Base-by-base conservation (phyloP, 441 rosid genomes). In the Adansonia grandidieri region DNA sequence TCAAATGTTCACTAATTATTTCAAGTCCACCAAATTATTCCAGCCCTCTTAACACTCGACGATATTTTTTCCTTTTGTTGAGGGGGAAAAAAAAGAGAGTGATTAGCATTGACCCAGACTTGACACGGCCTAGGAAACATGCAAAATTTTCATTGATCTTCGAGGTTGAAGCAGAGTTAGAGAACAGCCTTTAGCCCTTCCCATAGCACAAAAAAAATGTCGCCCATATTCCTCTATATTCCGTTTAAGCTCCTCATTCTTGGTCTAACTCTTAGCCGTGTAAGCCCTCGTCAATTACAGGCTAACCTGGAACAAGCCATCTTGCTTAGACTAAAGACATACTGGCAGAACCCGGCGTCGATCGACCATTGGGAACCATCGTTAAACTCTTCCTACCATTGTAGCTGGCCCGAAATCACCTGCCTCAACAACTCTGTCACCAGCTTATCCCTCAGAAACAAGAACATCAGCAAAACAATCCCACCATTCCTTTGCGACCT, bases 401-500 rank as follows among this genome's bases (percentile, higher is more conserved):
- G 94, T 81, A 37, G 58, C 32, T 92, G 96, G 96, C 91, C 90
- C 1, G 91, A 80, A 47, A 71, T 92, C 76, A 32, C 6, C 22
- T 92, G 96, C 83, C 9, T 73, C 13, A 17, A 77, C 42, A 58
- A 73, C 62, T 88, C 83, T 1, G 65, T 92, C 80, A 80, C 86
- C 2, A 24, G 5, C 47, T 37, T 76, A 32, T 48, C 1, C 6
- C 1, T 1, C 32, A 28, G 32, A 28, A 28, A 73, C 40, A 69
- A 17, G 50, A 50, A 2, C 67, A 75, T 80, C 71, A 42, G 3
- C 7, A 58, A 2, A 2, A 37, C 89, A 0, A 79, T 89, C 75
- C 96, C 96, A 0, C 47, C 86, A 0, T 80, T 89, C 78, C 84
- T 92, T 68, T 88, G 89, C 77, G 88, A 84, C 73, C 91, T 91